These are phyloP conservation scores for Murraya paniculata DNA, from an alignment of 345 rosid genomes.

Conservation along the genomic window DNA sequence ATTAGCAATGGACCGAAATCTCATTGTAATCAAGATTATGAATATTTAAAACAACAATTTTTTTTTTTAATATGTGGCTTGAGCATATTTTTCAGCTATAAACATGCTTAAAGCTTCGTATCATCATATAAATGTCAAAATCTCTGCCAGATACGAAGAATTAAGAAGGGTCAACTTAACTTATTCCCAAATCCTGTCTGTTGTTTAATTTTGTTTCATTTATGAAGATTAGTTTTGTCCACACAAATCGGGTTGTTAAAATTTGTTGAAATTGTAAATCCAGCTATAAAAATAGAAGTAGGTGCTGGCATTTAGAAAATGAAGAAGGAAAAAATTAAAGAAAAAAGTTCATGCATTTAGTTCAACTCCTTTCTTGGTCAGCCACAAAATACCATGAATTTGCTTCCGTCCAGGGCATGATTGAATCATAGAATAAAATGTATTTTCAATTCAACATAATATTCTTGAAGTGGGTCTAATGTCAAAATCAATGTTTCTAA, in stretches of 20 bases:
- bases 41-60: too few species aligned
- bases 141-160: background rate
- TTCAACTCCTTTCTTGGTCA: background rate
- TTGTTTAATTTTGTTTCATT: background rate
- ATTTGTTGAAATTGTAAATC: conserved; percentile 14
- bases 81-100: background rate
- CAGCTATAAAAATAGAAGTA: conserved; percentile 19
- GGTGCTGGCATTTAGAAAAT: conserved; percentile 17
- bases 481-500: background rate
- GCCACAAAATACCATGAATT: background rate
- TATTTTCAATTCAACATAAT: background rate
- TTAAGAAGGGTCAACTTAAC: background rate
- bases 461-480: background rate
- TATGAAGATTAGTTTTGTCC: background rate
- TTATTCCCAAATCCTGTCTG: conserved; percentile 1
- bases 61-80: background rate
- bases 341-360: background rate
- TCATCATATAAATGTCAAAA: background rate
- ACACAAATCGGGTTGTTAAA: conserved; percentile 7
- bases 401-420: background rate
- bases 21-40: too few species aligned
- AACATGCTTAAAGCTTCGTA: background rate
- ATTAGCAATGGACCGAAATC: conserved; percentile 11
- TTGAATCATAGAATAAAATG: background rate
- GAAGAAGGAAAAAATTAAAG: background rate